Conservation (phyloP, 441 rosid species). For the Manihot esculenta region DNA sequence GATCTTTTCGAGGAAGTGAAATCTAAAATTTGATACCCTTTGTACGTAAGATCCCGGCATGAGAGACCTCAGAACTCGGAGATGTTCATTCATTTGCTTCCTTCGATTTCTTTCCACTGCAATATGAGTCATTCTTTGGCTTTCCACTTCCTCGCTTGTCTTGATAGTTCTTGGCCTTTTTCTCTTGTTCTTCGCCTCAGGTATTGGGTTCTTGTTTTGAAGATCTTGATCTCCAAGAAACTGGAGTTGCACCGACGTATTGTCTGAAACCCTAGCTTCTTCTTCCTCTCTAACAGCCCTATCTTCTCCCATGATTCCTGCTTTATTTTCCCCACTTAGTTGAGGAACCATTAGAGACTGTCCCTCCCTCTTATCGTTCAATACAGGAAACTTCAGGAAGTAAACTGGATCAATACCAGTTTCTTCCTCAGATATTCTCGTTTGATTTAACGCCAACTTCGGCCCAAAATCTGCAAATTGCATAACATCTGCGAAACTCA, state of each 20-base stretch:
- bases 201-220: constrained; percentile 26
- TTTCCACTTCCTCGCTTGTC: constrained; percentile 92
- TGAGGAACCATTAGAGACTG: constrained; percentile 35
- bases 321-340: constrained; percentile 26
- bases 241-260: constrained; percentile 51
- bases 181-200: constrained; percentile 60
- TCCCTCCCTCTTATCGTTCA: constrained; percentile 55
- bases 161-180: constrained; percentile 70
- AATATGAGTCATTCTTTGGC: constrained; percentile 89
- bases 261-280: constrained; percentile 45
- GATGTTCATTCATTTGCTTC: constrained; percentile 94
- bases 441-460: constrained; percentile 58
- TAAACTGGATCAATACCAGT: constrained; percentile 74
- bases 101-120: constrained; percentile 89
- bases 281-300: too few relatives aligned
- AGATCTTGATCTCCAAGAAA: constrained; percentile 37
- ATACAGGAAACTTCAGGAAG: constrained; percentile 79
- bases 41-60: constrained; percentile 94
- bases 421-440: constrained; percentile 53
- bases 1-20: neutral
- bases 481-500: constrained; percentile 86
- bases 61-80: constrained; percentile 79
- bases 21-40: constrained; percentile 42
- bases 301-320: constrained; percentile 6
- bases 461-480: constrained; percentile 87